Evolutionary conservation across 2,329 filamentous ascomycete species (phyloP).

Genomic region (Ophiosphaerella korrae): DNA sequence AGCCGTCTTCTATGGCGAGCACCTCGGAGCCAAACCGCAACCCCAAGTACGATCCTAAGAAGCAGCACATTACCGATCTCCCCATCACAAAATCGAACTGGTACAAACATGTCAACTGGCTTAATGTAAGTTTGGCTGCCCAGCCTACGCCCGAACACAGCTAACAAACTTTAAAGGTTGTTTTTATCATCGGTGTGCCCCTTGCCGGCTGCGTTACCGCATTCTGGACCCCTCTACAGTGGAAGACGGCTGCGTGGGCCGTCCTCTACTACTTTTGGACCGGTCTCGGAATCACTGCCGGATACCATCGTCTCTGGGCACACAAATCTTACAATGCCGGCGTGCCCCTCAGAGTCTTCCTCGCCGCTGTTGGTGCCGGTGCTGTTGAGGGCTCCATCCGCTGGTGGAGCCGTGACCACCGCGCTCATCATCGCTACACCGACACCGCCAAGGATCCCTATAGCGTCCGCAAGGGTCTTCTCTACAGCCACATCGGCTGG

Average conservation of each 20-base stretch:
- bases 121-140: constrained; percentile 66
- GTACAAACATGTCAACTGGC: constrained; percentile 94
- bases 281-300: constrained; percentile 64
- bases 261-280: constrained; percentile 85
- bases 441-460: constrained; percentile 61
- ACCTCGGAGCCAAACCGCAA: constrained; percentile 58
- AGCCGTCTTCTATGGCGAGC: constrained; percentile 55
- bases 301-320: constrained; percentile 78
- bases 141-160: too few relatives aligned
- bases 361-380: constrained; percentile 55
- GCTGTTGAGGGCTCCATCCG: constrained; percentile 57
- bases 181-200: constrained; percentile 79
- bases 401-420: constrained; percentile 58
- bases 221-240: constrained; percentile 77
- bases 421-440: constrained; percentile 59
- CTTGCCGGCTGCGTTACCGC: constrained; percentile 74
- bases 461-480: constrained; percentile 57
- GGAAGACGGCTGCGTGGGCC: constrained; percentile 75
- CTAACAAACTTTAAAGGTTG: constrained; percentile 64
- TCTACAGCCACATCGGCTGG: constrained; percentile 59
- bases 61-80: constrained; percentile 83
- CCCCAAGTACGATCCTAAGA: constrained; percentile 65
- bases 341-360: constrained; percentile 54
- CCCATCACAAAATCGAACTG: constrained; percentile 83
- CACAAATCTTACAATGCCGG: constrained; percentile 56